Conservation (phyloP, 2,329 filamentous ascomycete species). For the Fusarium mundagurra region DNA sequence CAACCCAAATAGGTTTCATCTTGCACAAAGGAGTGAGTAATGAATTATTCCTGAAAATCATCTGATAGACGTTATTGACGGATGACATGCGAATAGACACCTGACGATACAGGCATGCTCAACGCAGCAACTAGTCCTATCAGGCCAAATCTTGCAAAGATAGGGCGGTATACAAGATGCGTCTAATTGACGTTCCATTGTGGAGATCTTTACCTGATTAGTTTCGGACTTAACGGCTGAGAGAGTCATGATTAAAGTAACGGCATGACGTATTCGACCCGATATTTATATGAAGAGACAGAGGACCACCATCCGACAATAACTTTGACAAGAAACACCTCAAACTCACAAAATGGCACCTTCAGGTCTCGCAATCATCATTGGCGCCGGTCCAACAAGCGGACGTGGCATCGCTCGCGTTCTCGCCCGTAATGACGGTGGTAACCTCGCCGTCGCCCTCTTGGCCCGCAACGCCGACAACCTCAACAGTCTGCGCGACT, state of each 20-base stretch:
- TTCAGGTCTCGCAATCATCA: constrained; percentile 59
- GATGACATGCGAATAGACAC: neutral
- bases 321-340: neutral
- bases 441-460: constrained; percentile 34
- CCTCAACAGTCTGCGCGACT: constrained; percentile 45
- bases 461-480: constrained; percentile 33
- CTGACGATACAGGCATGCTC: neutral
- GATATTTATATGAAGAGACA: neutral
- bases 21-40: rapidly evolving
- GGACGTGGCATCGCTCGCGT: constrained; percentile 65
- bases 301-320: neutral
- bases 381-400: constrained; percentile 60
- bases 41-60: no score
- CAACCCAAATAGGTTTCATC: neutral
- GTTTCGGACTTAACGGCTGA: neutral
- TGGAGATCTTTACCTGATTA: neutral
- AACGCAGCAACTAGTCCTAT: neutral
- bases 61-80: rapidly evolving
- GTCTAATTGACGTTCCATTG: neutral
- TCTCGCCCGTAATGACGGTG: constrained; percentile 1
- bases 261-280: constrained; percentile 9
- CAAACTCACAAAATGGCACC: constrained; percentile 52
- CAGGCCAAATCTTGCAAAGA: neutral
- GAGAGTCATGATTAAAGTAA: neutral
- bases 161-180: neutral